These are phyloP conservation scores for Amauroascus verrucosus DNA, from an alignment of 2,329 filamentous ascomycete genomes.

Conservation along the genomic window DNA sequence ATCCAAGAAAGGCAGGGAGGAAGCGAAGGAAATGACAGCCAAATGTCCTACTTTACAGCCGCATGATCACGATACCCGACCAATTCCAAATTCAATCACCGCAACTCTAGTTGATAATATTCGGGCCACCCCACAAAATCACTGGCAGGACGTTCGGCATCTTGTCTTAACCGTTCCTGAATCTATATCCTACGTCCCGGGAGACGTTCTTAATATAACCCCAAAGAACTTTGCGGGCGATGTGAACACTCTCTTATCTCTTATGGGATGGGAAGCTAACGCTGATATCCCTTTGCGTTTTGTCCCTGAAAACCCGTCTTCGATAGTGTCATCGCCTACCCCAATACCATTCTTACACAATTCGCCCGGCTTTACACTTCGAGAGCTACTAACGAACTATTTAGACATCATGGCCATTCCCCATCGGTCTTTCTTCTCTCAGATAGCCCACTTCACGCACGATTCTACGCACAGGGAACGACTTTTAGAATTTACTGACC, in stretches of 20 bases:
- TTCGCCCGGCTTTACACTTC: slow-evolving; percentile 48
- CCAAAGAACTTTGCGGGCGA: slow-evolving; percentile 80
- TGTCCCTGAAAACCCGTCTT: slow-evolving; percentile 20
- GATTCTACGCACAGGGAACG: slow-evolving; percentile 67
- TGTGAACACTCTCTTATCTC: slow-evolving; percentile 63
- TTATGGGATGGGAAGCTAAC: slow-evolving; percentile 66
- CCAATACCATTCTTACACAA: slow-evolving; percentile 30
- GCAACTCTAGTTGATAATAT: slow-evolving; percentile 56
- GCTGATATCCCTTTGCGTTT: slow-evolving; percentile 61
- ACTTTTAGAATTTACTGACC: slow-evolving; percentile 70
- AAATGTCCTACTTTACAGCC: slow-evolving; percentile 7
- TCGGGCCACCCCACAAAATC: slow-evolving; percentile 61
- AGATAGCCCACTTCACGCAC: slow-evolving; percentile 63
- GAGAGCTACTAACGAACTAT: slow-evolving; percentile 67
- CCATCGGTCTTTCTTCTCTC: slow-evolving; percentile 71
- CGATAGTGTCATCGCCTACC: slow-evolving; percentile 23
- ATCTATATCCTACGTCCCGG: slow-evolving; percentile 50
- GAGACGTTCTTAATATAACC: slow-evolving; percentile 70
- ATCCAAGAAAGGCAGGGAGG: not conserved
- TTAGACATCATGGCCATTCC: slow-evolving; percentile 87
- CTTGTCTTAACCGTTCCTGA: slow-evolving; percentile 49
- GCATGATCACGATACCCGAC: slow-evolving; percentile 38
- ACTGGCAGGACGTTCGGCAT: slow-evolving; percentile 91
- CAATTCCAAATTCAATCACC: slow-evolving; percentile 47
- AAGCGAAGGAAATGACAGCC: not conserved